Conservation (phyloP, 2,329 filamentous ascomycete genomes). For the Arthroderma sp. region DNA sequence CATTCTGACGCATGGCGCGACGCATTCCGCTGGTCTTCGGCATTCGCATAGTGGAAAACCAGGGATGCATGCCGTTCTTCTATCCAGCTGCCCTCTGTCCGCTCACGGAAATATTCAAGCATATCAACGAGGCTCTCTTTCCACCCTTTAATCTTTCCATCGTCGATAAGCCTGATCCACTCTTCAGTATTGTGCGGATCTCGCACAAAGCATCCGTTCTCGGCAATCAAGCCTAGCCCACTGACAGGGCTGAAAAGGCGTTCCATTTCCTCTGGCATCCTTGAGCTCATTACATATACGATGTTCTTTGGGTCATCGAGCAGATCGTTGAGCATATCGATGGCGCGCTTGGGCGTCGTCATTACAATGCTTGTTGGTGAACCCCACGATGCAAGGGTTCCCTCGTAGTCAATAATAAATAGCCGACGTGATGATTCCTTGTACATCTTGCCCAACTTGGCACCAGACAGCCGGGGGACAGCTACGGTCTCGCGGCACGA, state of each 20-base stretch:
- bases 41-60: slow-evolving; percentile 77
- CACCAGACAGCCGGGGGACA: slow-evolving; percentile 69
- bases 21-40: slow-evolving; percentile 63
- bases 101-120: slow-evolving; percentile 77
- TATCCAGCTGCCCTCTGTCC: slow-evolving; percentile 74
- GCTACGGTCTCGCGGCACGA: slow-evolving; percentile 71
- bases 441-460: slow-evolving; percentile 53
- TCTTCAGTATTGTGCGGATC: slow-evolving; percentile 47
- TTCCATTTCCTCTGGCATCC: slow-evolving; percentile 77
- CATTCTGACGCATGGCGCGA: slow-evolving; percentile 75
- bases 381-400: slow-evolving; percentile 78
- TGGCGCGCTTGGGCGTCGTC: slow-evolving; percentile 71
- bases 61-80: slow-evolving; percentile 87
- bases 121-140: slow-evolving; percentile 73
- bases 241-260: slow-evolving; percentile 72
- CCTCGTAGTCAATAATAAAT: slow-evolving; percentile 89
- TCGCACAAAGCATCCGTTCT: slow-evolving; percentile 86
- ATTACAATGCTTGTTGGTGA: slow-evolving; percentile 73
- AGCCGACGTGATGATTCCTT: slow-evolving; percentile 52
- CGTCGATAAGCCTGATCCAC: slow-evolving; percentile 70
- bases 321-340: slow-evolving; percentile 71
- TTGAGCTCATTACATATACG: slow-evolving; percentile 87
- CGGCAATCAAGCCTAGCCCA: slow-evolving; percentile 76
- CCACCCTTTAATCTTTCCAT: slow-evolving; percentile 58
- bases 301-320: slow-evolving; percentile 67